Percentiles rank a stretch among this genome's conserved stretches.
Evolutionary conservation across 1,284 basidiomycete species (phyloP).

Genomic region (Ceratobasidium sp.): DNA sequence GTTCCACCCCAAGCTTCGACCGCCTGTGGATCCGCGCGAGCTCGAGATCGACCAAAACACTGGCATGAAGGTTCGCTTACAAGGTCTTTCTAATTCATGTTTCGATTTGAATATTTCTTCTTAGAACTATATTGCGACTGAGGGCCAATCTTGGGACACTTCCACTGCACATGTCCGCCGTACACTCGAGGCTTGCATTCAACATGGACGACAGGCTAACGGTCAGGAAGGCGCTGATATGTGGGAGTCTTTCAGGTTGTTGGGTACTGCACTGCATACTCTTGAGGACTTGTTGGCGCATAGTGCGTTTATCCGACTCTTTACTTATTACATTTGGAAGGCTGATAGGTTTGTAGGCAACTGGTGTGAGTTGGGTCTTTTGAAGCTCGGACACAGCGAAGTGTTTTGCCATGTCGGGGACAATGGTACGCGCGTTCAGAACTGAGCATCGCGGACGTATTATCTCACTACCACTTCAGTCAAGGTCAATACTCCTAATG

Average conservation of each 20-base stretch:
- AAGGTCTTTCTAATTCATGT: neutral
- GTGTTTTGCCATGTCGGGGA: conserved; percentile 91
- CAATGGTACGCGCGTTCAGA: conserved; percentile 58
- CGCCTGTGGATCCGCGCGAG: conserved; percentile 78
- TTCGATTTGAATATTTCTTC: neutral
- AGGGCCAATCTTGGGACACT: conserved; percentile 80
- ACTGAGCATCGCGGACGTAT: no score
- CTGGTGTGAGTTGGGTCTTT: conserved; percentile 80
- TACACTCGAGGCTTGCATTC: conserved; percentile 73
- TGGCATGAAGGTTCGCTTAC: conserved; percentile 77
- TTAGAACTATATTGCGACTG: conserved; percentile 72
- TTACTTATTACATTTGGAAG: neutral
- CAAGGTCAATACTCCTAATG: conserved; percentile 61
- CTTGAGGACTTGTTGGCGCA: conserved; percentile 85
- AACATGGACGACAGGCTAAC: conserved; percentile 67
- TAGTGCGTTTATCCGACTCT: conserved; percentile 56
- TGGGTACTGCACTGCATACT: conserved; percentile 79
- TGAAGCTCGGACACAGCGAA: conserved; percentile 76
- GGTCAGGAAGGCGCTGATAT: conserved; percentile 69
- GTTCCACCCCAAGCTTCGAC: conserved; percentile 77
- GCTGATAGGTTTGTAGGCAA: conserved; percentile 57
- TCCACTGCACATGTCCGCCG: conserved; percentile 81
- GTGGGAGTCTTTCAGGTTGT: conserved; percentile 77
- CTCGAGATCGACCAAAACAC: conserved; percentile 82
- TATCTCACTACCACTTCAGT: no score